Evolutionary conservation across 179 eudicot species (phyloP), one percentile per base, ranked within the genome.

Genomic region (Actinidia chinensis): DNA sequence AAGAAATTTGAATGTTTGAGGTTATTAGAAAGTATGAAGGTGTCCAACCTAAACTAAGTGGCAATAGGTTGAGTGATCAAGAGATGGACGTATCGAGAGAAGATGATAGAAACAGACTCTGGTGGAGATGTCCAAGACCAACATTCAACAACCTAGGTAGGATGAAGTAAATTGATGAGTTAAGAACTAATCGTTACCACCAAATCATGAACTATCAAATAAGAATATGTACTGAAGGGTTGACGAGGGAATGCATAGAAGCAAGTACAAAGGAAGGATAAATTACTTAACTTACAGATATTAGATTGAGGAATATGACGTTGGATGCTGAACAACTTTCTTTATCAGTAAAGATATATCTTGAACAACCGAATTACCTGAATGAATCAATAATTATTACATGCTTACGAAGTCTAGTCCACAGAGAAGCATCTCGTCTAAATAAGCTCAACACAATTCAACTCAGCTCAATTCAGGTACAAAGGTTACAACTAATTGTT

Each of bases 351-450:
- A 81, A 63, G 91, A 85, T 82, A 95, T 95, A 28, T 96, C 98
- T 83, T 95, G 91, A 71, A 90, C 98, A 52, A 98, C 99, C 68
- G 98, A 95, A 85, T 95, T 95, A 43, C 99, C 98, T 95, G 88
- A 46, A 61, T 28, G 73, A 75, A 43, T 36, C 6, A 28, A 47
- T 9, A 25, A 76, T 56, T 72, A 63, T 58, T 25, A 40, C 75
- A 22, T 25, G 7, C 33, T 18, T 22, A 70, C 17, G 8, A 3
- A 22, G 60, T 51, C 23, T 72, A 28, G 58, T 51, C 15, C 15
- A 4, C 18, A 59, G 17, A 33, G 4, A 69, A 78, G 23, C 5
- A 5, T 55, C 7, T 13, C 25, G 20, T 36, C 59, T 8, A 61
- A 71, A 2, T 13, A 3, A 25, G 20, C 28, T 54, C 25, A 52